Percentiles rank a stretch among this genome's conserved stretches.
Conservation (phyloP, 2,329 filamentous ascomycete genomes). For the Colletotrichum kahawae region DNA sequence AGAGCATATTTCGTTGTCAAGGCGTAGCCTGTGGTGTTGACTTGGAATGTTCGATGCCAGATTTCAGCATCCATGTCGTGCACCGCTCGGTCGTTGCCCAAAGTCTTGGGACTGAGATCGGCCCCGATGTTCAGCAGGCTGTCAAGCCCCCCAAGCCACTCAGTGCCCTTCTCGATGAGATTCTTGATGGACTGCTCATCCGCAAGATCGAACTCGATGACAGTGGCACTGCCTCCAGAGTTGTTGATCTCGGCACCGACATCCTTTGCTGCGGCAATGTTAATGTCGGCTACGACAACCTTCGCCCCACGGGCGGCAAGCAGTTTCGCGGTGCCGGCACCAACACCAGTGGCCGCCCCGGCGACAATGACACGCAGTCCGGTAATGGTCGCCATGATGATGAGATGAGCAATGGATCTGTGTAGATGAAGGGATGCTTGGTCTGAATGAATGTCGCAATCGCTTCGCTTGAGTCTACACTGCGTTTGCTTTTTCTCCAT, state of each 20-base stretch:
- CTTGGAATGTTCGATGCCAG: neutral
- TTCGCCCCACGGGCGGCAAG: neutral
- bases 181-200: neutral
- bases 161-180: neutral
- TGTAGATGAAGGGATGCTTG: neutral
- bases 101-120: neutral
- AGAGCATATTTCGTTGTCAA: conserved; percentile 3
- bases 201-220: neutral
- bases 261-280: neutral
- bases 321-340: neutral
- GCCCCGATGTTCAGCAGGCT: conserved; percentile 4
- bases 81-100: neutral
- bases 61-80: neutral
- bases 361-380: neutral
- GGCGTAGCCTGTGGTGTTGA: conserved; percentile 1
- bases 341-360: neutral
- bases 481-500: neutral
- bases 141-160: conserved; percentile 4
- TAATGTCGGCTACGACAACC: neutral
- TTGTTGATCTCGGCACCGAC: neutral
- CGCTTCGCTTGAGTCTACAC: neutral
- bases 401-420: neutral
- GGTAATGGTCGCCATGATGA: neutral
- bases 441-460: neutral
- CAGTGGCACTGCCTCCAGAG: neutral